Conservation (phyloP, 768 basidiomycete species). For the Sutorius australiensis region DNA sequence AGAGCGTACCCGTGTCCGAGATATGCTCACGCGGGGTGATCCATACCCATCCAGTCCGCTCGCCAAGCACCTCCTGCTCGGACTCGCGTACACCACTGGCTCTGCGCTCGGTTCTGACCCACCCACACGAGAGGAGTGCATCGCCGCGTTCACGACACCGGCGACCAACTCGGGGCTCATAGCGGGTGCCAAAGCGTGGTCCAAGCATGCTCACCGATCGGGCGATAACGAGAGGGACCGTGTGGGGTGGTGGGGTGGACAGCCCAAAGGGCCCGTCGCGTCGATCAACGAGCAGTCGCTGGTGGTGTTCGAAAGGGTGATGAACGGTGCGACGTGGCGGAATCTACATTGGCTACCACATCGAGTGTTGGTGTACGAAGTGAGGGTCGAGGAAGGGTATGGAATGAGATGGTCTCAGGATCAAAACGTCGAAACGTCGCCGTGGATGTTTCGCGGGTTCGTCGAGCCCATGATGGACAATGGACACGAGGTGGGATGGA, state of each 20-base stretch:
- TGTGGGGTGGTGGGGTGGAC: constrained; percentile 56
- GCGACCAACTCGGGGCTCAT: constrained; percentile 51
- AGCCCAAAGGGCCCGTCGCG: constrained; percentile 49
- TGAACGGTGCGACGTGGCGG: constrained; percentile 52
- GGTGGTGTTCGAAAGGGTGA: constrained; percentile 49
- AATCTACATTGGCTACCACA: constrained; percentile 69
- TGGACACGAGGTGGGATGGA: constrained; percentile 62
- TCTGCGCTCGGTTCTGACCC: constrained; percentile 53
- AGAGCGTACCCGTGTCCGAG: constrained; percentile 36
- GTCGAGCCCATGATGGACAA: constrained; percentile 68
- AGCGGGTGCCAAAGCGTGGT: constrained; percentile 62
- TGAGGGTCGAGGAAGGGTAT: constrained; percentile 56
- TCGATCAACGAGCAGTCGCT: constrained; percentile 52
- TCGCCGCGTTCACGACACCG: constrained; percentile 44
- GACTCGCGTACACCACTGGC: constrained; percentile 57
- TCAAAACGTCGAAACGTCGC: constrained; percentile 10
- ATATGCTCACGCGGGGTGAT: constrained; percentile 10
- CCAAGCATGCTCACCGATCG: constrained; percentile 62
- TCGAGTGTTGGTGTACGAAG: constrained; percentile 58
- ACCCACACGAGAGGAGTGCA: constrained; percentile 47
- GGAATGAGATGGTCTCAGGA: constrained; percentile 67
- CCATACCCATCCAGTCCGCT: constrained; percentile 30
- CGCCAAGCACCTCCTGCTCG: constrained; percentile 43
- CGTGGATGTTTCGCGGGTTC: constrained; percentile 61
- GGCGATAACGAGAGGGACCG: constrained; percentile 5